Conservation (phyloP, 148 eudicot genomes). For the Persicaria maculosa region DNA sequence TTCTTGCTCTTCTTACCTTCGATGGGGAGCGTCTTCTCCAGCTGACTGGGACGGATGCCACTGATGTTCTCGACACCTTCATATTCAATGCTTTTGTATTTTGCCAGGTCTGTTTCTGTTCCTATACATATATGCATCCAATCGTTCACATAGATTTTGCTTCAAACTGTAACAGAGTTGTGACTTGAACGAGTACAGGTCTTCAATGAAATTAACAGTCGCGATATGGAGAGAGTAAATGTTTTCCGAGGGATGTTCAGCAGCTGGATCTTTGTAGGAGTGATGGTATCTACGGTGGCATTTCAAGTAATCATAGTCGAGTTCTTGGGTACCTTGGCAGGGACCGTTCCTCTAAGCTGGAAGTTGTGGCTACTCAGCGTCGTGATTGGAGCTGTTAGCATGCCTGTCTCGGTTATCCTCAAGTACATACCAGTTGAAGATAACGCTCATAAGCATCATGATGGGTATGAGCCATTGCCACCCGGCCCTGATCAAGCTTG, state of each 20-base stretch:
- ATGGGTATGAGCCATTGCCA: constrained; percentile 63
- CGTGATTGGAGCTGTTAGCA: constrained; percentile 51
- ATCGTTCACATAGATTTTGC: too few relatives aligned
- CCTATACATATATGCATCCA: background rate
- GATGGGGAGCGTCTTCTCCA: constrained; percentile 52
- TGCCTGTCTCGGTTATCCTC: constrained; percentile 67
- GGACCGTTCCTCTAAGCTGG: constrained; percentile 90
- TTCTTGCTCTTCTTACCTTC: constrained; percentile 64
- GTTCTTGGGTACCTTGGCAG: constrained; percentile 79
- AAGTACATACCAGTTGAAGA: constrained; percentile 76
- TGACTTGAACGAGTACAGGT: constrained; percentile 31
- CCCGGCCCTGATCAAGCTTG: constrained; percentile 59
- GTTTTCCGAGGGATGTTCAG: constrained; percentile 67
- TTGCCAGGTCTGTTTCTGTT: constrained; percentile 65
- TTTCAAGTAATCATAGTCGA: constrained; percentile 85
- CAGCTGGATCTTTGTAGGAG: constrained; percentile 71
- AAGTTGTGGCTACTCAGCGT: constrained; percentile 73
- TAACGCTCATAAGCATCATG: constrained; percentile 31
- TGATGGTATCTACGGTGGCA: constrained; percentile 55
- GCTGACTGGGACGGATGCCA: constrained; percentile 54
- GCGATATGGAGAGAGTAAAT: constrained; percentile 89
- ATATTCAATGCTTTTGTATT: constrained; percentile 92
- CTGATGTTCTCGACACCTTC: constrained; percentile 53
- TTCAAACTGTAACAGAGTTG: too few relatives aligned
- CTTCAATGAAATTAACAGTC: constrained; percentile 93